Evolutionary conservation across 306 rosid genomes (phyloP).

Genomic region (Ochetophila trinervis): DNA sequence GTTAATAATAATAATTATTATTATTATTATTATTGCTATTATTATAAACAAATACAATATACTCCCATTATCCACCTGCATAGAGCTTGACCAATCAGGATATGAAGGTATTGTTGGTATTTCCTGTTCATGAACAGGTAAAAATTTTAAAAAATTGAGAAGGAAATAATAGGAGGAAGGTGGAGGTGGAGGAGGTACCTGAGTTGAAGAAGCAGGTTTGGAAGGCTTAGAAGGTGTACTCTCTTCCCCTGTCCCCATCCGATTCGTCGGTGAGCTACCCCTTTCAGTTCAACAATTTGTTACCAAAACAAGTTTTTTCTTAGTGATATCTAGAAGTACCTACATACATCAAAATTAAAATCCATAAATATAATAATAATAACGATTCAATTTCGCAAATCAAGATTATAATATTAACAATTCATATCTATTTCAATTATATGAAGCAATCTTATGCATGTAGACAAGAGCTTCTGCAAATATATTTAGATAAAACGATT

Average conservation of each 20-base stretch:
- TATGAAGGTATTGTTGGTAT: constrained; percentile 61
- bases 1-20: too few relatives aligned
- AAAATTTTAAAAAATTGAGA: constrained; percentile 3
- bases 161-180: background rate
- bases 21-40: too few relatives aligned
- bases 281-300: constrained; percentile 21
- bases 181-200: constrained; percentile 38
- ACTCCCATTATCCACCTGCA: constrained; percentile 62
- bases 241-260: constrained; percentile 95
- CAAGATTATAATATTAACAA: background rate
- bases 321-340: constrained; percentile 29
- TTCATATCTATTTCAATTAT: background rate
- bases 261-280: constrained; percentile 23
- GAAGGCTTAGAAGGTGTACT: constrained; percentile 70
- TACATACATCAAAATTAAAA: constrained; percentile 4
- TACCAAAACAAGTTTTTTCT: constrained; percentile 19
- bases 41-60: constrained; percentile 7
- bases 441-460: background rate
- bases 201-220: constrained; percentile 57
- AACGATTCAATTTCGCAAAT: background rate
- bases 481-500: too few relatives aligned
- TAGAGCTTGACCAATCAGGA: constrained; percentile 90
- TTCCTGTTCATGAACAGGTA: constrained; percentile 45
- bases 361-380: background rate
- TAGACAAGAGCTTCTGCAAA: too few relatives aligned